A percentile compares a stretch with the other conserved stretches of the same genome.
phyloP scores from a whole-genome alignment of 129 eudicot genomes.

The Pseudognaphalium luteoalbum region DNA sequence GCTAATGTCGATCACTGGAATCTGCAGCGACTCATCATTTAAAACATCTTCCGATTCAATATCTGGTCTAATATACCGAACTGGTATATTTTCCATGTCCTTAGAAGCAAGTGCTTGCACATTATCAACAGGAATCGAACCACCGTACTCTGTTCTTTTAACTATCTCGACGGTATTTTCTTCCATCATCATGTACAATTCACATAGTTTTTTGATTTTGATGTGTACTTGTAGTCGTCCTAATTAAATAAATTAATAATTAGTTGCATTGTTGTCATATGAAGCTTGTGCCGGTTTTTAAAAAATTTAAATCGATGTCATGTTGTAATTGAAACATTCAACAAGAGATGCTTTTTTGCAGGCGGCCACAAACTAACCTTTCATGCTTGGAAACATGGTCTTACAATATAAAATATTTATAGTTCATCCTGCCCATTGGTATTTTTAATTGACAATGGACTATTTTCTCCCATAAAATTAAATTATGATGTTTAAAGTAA shows the following conservation, averaged over 20 bases:
- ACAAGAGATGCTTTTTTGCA: not conserved
- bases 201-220: not conserved
- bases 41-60: conserved; percentile 28
- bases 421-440: too few species aligned
- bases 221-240: not conserved
- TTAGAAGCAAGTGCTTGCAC: conserved; percentile 53
- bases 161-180: not conserved
- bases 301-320: too few species aligned
- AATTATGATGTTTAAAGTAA: too few species aligned
- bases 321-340: too few species aligned
- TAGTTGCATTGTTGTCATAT: too few species aligned
- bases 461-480: too few species aligned
- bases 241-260: too few species aligned
- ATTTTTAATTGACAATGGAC: too few species aligned
- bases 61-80: conserved; percentile 52
- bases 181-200: conserved; percentile 13
- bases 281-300: too few species aligned
- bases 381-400: not conserved
- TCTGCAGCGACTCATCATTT: conserved; percentile 38
- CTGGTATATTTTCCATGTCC: conserved; percentile 42
- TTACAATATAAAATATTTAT: too few species aligned
- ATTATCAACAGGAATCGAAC: conserved; percentile 55
- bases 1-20: conserved; percentile 55
- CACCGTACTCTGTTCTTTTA: conserved; percentile 39
- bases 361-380: not conserved